Evolutionary conservation across 495 filamentous ascomycete species (phyloP), one percentile per base, ranked within the genome.

Genomic region (Oidiodendron maius): DNA sequence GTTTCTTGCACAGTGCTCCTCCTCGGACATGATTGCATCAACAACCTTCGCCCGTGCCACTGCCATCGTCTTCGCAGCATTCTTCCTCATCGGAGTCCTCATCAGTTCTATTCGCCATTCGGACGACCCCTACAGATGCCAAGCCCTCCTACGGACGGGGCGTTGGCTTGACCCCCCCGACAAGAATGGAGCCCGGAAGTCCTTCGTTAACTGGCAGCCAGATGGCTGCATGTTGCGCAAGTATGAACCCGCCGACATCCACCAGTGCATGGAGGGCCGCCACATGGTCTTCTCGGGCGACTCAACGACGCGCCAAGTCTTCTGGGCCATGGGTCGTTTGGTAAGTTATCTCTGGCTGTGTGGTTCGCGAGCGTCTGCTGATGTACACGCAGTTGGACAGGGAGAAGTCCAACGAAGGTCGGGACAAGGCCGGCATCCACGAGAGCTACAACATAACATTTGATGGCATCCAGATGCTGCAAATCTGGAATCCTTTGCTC

Each of bases 401-500:
- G n/a, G 47, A 55, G 13, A 54, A 61, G 17, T 64, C 67, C 3
- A 53, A 65, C 13, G 46, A 61, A 3, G 56, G 64, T 38, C 25
- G 51, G n/a, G 53, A 50, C 8, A 36, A 22, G 1, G 56, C 60
- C 17, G 50, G 68, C 10, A 71, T 66, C 49, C 74, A 80, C 52
- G 50, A 50, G 15, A 70, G 78, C 60, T 50, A 75, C 8, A 52
- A 57, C 1, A 75, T 72, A 34, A 51, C 61, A 16, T 57, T 62
- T 3, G 56, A 51, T 10, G 73, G 65, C 32, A 64, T 72, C 17
- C 64, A 32, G 18, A 25, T 82, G 16, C 66, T 78, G 26, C 83
- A 81, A 42, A 53, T 76, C 13, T 83, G 77, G 80, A 78, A 84
- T 59, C 78, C 80, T 2, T 83, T 66, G 62, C 62, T 84, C 24